Base-by-base conservation (phyloP, 306 rosid species). In the Crotalaria pallida region DNA sequence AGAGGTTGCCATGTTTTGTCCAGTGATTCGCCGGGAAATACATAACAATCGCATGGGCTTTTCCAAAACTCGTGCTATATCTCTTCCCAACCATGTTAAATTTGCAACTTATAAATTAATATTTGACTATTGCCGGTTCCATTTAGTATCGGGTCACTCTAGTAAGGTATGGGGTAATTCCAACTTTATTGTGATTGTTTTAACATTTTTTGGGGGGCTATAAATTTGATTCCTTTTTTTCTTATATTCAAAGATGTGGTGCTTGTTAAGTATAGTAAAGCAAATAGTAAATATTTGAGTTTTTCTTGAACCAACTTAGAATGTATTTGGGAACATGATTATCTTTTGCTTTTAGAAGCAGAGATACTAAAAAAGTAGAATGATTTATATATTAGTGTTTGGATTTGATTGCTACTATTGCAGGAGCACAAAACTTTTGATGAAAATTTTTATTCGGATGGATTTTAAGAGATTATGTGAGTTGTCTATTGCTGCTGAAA, bases 1-100 rank as follows among this genome's bases (percentile, higher is more conserved):
- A 80, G 96, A 87, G 79, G 92, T 89, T 71, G 97, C 97, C 11
- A 82, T 89, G 96, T 89, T 92, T 81, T 92, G 94, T 85, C 97
- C 97, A 4, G 81, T 87, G 96, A 92, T 92, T 67, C 85, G 90
- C 67, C 84, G 77, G 57, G 96, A 92, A 81, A 69, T 87, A 77
- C 79, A 85, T 71, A 89, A 92, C 69, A 82, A 88, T 34, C 90
- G 92, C 78, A 82, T 82, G 91, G 96, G 97, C 73, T 84, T 86
- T 51, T 92, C 97, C 85, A 92, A 92, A 80, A 87, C 74, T 40
- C 81, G 79, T 84, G 96, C 97, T 38, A 87, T 92, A 79, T 87
- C 87, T 69, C 96, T 92, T 73, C 96, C 97, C 29, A 92, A 85
- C 69, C 82, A 87, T 41, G 96, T 92, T 59, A 85, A 77, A 79